phyloP scores from a whole-genome alignment of 1,284 basidiomycete species.

The Gymnopus androsaceus region DNA sequence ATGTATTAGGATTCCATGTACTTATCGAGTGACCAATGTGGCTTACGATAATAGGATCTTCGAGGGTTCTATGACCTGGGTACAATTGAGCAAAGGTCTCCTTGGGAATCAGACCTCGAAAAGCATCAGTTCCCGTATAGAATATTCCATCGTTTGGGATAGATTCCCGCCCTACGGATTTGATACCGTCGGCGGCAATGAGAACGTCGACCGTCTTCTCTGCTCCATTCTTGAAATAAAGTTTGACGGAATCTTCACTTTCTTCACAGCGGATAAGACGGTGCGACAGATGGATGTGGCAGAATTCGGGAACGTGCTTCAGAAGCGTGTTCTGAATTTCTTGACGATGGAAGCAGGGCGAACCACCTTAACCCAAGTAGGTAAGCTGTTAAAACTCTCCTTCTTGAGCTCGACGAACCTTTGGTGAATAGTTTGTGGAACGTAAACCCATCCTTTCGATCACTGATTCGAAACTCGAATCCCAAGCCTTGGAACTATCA shows the following conservation, averaged over 20 bases:
- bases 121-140: conserved; percentile 41
- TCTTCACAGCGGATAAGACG: conserved; percentile 41
- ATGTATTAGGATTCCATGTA: too few species aligned
- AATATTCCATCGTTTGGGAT: conserved; percentile 24
- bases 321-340: conserved; percentile 45
- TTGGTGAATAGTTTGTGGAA: neutral
- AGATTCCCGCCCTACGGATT: conserved; percentile 20
- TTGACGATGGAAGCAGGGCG: conserved; percentile 44
- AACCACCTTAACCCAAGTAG: conserved; percentile 41
- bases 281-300: conserved; percentile 35
- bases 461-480: conserved; percentile 6
- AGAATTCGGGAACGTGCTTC: conserved; percentile 32
- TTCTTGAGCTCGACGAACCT: neutral
- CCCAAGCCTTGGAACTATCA: too few species aligned
- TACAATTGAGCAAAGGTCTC: conserved; percentile 35
- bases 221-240: conserved; percentile 47
- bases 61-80: conserved; percentile 37
- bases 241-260: conserved; percentile 27
- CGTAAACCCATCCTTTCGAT: conserved; percentile 2
- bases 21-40: too few species aligned
- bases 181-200: conserved; percentile 51
- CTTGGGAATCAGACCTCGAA: conserved; percentile 39
- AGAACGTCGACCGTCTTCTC: conserved; percentile 46
- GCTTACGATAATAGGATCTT: conserved; percentile 38
- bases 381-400: neutral